Conservation (phyloP, 208 protist genomes). For the Acanthamoeba quina region DNA sequence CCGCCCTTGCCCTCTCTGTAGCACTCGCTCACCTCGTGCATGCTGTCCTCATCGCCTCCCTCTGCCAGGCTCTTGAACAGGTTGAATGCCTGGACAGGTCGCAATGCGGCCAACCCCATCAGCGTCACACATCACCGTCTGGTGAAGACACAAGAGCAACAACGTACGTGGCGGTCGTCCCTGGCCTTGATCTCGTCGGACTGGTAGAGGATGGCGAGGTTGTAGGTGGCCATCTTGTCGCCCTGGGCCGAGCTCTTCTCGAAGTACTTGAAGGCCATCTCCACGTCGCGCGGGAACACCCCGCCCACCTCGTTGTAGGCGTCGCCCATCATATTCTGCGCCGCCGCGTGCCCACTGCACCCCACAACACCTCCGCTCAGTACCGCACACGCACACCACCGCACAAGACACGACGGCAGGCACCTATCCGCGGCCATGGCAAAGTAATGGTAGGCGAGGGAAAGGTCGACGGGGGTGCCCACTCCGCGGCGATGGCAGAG, state of each 20-base stretch:
- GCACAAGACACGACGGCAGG: background rate
- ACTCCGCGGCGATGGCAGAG: background rate
- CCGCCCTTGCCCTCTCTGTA: background rate
- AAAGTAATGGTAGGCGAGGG: background rate
- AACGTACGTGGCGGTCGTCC: conserved; percentile 5
- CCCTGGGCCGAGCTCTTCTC: background rate
- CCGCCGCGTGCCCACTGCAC: background rate
- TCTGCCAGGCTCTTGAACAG: conserved; percentile 25
- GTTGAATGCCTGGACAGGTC: background rate
- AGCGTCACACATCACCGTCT: too few relatives aligned
- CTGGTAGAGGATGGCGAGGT: conserved; percentile 44
- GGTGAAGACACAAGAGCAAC: background rate
- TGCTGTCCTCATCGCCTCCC: background rate
- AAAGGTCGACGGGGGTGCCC: background rate
- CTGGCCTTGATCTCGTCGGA: conserved; percentile 15
- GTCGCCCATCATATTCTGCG: conserved; percentile 25
- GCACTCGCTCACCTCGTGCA: background rate
- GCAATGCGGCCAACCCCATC: too few relatives aligned
- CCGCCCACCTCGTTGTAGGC: conserved; percentile 7
- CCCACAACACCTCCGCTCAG: too few relatives aligned
- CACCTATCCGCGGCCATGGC: background rate
- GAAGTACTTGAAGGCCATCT: conserved; percentile 36
- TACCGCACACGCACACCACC: background rate
- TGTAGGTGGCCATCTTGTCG: conserved; percentile 24
- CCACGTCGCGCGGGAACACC: background rate